A percentile compares a stretch with the other conserved stretches of the same genome.
Evolutionary conservation across 257 asterid genomes (phyloP).

Genomic region (Eucommia ulmoides): DNA sequence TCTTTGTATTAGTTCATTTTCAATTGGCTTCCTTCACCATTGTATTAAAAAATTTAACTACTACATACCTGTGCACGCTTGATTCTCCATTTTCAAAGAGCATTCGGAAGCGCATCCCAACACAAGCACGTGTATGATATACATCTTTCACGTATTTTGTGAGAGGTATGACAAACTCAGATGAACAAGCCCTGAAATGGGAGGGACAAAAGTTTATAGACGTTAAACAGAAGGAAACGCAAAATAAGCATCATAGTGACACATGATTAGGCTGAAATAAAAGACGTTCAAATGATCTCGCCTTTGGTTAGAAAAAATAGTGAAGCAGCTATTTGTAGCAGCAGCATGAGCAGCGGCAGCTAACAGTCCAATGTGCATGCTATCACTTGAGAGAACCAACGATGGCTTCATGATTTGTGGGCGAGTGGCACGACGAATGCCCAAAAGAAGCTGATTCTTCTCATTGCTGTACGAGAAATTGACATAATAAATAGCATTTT

Average conservation of each 20-base stretch:
- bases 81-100: slow-evolving; percentile 99
- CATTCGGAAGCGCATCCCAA: slow-evolving; percentile 91
- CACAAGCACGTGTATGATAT: slow-evolving; percentile 58
- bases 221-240: neutral
- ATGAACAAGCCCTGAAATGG: slow-evolving; percentile 90
- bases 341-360: slow-evolving; percentile 99
- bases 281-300: neutral
- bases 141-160: slow-evolving; percentile 59
- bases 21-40: no score
- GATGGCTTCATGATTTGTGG: slow-evolving; percentile 78
- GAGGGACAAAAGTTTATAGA: slow-evolving; percentile 1
- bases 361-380: slow-evolving; percentile 97
- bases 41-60: no score
- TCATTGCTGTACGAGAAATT: slow-evolving; percentile 44
- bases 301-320: slow-evolving; percentile 96
- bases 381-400: slow-evolving; percentile 87
- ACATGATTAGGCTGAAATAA: neutral
- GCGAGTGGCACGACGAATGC: slow-evolving; percentile 86
- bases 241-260: neutral
- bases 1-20: no score
- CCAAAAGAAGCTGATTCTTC: slow-evolving; percentile 70
- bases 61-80: slow-evolving; percentile 56
- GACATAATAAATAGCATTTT: no score
- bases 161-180: slow-evolving; percentile 84
- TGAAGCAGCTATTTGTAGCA: slow-evolving; percentile 65